Evolutionary conservation across 371 early-diverging fungal genomes (phyloP).

Genomic region (Mucor racemosus): DNA sequence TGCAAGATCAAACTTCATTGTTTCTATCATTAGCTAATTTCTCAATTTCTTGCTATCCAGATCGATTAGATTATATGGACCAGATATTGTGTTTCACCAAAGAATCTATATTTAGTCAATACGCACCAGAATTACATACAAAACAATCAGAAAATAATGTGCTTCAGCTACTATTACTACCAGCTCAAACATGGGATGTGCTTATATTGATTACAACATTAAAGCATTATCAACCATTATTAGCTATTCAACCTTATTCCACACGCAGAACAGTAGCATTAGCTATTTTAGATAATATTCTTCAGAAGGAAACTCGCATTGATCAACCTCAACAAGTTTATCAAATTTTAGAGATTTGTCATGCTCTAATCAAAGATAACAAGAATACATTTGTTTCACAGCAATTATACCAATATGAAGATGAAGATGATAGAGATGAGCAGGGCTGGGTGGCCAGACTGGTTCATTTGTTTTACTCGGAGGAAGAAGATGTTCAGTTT

Average conservation of each 20-base stretch:
- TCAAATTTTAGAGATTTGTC: conserved; percentile 81
- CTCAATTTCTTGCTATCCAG: conserved; percentile 93
- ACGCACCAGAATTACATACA: conserved; percentile 63
- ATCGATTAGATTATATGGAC: conserved; percentile 83
- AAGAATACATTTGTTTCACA: conserved; percentile 51
- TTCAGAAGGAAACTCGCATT: conserved; percentile 71
- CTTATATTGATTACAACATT: conserved; percentile 37
- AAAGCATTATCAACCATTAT: conserved; percentile 76
- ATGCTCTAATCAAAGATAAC: conserved; percentile 81
- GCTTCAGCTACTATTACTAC: conserved; percentile 69
- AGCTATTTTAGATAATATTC: conserved; percentile 69
- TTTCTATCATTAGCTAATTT: conserved; percentile 85
- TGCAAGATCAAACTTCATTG: conserved; percentile 89
- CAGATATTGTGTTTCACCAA: conserved; percentile 85
- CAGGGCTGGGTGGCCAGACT: conserved; percentile 74
- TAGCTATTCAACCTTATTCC: conserved; percentile 78
- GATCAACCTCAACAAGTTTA: conserved; percentile 79
- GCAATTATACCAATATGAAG: conserved; percentile 11
- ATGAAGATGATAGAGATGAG: conserved; percentile 21
- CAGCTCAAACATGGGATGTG: conserved; percentile 50
- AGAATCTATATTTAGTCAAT: conserved; percentile 60
- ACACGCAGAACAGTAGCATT: conserved; percentile 84
- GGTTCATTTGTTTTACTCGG: conserved; percentile 78
- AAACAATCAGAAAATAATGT: conserved; percentile 66
- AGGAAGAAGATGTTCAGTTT: conserved; percentile 76